Evolutionary conservation across 257 asterid species (phyloP).

Genomic region (Jacaranda copaia): DNA sequence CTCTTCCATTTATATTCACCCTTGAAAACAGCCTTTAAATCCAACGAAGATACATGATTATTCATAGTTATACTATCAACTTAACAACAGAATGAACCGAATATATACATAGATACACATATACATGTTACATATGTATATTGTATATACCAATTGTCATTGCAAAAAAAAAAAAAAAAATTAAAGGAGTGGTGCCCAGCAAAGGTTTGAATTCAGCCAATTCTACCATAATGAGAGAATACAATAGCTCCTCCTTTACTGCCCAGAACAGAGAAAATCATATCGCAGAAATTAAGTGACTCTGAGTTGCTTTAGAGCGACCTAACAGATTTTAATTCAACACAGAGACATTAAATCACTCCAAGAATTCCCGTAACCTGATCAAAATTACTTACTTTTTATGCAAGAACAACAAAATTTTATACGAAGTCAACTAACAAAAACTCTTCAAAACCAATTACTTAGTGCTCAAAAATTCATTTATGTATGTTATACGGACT

Average conservation of each 20-base stretch:
- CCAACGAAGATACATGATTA: slow-evolving; percentile 14
- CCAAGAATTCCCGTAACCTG: background rate
- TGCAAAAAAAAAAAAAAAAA: slow-evolving; percentile 8
- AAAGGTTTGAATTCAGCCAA: background rate
- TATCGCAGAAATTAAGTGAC: background rate
- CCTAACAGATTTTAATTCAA: background rate
- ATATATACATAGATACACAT: too few relatives aligned
- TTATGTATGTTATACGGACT: slow-evolving; percentile 14
- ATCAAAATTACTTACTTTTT: background rate
- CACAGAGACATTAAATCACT: slow-evolving; percentile 23
- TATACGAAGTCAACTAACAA: slow-evolving; percentile 15
- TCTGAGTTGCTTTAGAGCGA: background rate
- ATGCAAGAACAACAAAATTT: background rate
- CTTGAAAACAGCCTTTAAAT: slow-evolving; percentile 10
- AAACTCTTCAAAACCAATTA: slow-evolving; percentile 20
- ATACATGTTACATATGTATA: too few relatives aligned
- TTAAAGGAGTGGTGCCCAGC: background rate
- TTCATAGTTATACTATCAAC: background rate
- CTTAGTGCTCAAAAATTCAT: background rate
- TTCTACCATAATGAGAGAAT: background rate
- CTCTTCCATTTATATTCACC: slow-evolving; percentile 50
- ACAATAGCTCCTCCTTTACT: background rate
- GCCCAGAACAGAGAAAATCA: background rate
- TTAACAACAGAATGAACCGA: background rate
- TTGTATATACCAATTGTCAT: background rate